Percentiles rank a stretch among this genome's conserved stretches.
Conservation (phyloP, 176 grass and related monocot species). For the Triticum aestivum region DNA sequence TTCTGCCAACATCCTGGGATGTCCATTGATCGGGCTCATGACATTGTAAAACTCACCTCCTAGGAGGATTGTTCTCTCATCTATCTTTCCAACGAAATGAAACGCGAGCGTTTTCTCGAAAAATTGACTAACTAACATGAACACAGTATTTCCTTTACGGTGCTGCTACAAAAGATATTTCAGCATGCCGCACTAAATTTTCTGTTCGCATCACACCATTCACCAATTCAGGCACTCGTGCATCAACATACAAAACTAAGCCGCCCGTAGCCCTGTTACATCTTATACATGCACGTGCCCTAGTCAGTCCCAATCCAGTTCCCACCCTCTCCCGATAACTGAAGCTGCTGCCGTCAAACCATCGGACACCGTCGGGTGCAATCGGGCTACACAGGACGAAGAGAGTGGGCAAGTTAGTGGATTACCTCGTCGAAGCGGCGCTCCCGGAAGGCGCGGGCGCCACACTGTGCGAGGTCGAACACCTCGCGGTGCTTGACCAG, state of each 20-base stretch:
- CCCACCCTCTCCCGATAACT: neutral
- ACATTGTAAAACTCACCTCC: too few species aligned
- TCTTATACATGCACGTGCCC: neutral
- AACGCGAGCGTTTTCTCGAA: too few species aligned
- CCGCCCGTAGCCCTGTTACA: neutral
- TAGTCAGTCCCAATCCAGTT: neutral
- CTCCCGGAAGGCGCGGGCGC: constrained; percentile 54
- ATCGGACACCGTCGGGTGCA: neutral
- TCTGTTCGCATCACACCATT: neutral
- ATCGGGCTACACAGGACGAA: constrained; percentile 6
- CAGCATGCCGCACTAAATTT: neutral
- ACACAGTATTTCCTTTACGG: too few species aligned
- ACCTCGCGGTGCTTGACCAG: constrained; percentile 61
- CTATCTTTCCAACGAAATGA: too few species aligned
- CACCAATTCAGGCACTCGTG: neutral
- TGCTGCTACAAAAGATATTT: neutral
- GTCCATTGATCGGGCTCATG: too few species aligned
- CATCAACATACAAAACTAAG: neutral
- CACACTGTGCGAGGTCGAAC: constrained; percentile 60
- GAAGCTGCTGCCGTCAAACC: neutral
- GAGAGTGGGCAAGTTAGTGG: neutral
- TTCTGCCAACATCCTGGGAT: too few species aligned
- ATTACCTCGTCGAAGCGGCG: constrained; percentile 76
- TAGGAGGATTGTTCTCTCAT: too few species aligned
- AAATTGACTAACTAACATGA: too few species aligned